Evolutionary conservation across 805 yeast species (phyloP), one percentile per base, ranked within the genome.

Genomic region (Blastobotrys chiropterorum): DNA sequence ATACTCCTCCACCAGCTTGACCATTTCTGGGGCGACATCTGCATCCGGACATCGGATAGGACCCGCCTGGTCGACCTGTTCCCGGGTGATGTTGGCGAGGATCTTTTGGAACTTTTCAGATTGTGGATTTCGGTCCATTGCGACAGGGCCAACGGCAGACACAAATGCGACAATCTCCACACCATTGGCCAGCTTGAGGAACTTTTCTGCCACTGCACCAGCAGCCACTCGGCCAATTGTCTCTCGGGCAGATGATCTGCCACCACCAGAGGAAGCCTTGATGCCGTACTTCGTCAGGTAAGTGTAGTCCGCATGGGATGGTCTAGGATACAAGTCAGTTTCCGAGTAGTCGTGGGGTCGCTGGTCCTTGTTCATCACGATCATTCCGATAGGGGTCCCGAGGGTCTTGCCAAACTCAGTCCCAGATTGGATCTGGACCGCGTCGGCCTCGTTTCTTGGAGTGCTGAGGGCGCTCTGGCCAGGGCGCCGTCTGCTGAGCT

Each of bases 161-260:
- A 92, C 97, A 70, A 94, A 94, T 0, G 97, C 99, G 46, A 94
- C 97, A 62, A 94, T 88, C 70, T 92, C 98, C 45, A 94, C 94
- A 54, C 80, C 79, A 65, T 85, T 82, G 51, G 86, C 85, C 61
- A 85, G 82, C 47, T 72, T 66, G 64, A 94, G 78, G 58, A 88
- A 83, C 72, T 90, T 92, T 70, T 94, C 99, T 47, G 99, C 99
- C 69, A 94, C 83, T 48, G 97, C 98, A 65, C 97, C 97, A 6
- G 97, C 98, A 46, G 98, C 98, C 50, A 94, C 99, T 70, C 99
- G 82, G 53, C 99, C 99, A 62, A 94, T 94, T 43, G 99, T 94
- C 72, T 94, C 99, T 70, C 99, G 82, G 6, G 99, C 99, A 44
- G 92, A 82, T 11, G 97, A 86, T 67, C 99, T 82, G 56, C 99